Conservation (phyloP, 176 grass and related monocot genomes). For the Zizania latifolia region DNA sequence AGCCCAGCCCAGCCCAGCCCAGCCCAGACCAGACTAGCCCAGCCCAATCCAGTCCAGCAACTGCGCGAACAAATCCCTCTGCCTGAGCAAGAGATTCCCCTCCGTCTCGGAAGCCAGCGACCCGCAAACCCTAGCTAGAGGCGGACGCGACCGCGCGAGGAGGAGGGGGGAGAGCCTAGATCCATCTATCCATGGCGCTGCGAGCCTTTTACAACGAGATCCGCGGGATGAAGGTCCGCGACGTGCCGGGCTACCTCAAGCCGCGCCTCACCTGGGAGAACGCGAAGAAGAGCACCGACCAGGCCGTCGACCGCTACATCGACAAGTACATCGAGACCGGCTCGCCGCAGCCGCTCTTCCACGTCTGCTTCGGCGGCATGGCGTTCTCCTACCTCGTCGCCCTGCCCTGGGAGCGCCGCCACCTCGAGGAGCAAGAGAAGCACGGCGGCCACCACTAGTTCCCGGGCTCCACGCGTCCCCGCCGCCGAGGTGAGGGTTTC, state of each 20-base stretch:
- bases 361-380: slow-evolving; percentile 78
- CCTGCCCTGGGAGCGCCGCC: slow-evolving; percentile 66
- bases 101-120: slow-evolving; percentile 24
- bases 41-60: background rate
- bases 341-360: slow-evolving; percentile 60
- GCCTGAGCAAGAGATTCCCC: slow-evolving; percentile 10
- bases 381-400: slow-evolving; percentile 67
- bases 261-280: slow-evolving; percentile 64
- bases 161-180: background rate
- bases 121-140: slow-evolving; percentile 37
- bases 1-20: background rate
- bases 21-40: too few relatives aligned
- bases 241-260: slow-evolving; percentile 60
- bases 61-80: background rate
- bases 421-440: slow-evolving; percentile 62
- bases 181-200: slow-evolving; percentile 45
- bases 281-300: slow-evolving; percentile 64
- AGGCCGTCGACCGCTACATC: slow-evolving; percentile 87
- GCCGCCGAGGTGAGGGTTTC: background rate
- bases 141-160: background rate
- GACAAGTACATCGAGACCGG: slow-evolving; percentile 94
- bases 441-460: slow-evolving; percentile 52
- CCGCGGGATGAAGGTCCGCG: slow-evolving; percentile 67
- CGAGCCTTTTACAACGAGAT: slow-evolving; percentile 79
- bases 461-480: background rate